Evolutionary conservation across 2,329 filamentous ascomycete genomes (phyloP).

Genomic region (Aureobasidium lini): DNA sequence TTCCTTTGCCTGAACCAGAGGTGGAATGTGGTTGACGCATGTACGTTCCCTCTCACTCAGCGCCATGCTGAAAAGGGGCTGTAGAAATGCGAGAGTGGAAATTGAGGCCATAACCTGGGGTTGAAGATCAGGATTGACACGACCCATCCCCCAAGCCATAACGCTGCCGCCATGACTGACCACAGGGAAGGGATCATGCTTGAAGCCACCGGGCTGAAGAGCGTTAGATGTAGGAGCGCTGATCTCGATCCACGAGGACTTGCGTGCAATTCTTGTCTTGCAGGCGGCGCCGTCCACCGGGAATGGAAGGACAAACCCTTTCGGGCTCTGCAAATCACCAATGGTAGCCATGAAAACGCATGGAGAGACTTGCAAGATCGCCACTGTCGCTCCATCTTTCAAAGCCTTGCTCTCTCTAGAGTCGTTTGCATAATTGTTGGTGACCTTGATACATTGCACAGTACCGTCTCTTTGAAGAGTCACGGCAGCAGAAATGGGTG

Average conservation of each 20-base stretch:
- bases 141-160: neutral
- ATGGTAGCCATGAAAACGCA: neutral
- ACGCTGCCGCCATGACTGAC: constrained; percentile 13
- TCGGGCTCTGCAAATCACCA: neutral
- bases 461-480: neutral
- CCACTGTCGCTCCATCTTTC: neutral
- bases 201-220: constrained; percentile 18
- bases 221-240: constrained; percentile 19
- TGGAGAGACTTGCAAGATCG: neutral
- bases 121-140: constrained; percentile 1
- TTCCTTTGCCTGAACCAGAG: constrained; percentile 12
- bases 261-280: constrained; percentile 25
- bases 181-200: constrained; percentile 21
- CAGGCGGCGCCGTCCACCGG: constrained; percentile 18
- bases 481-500: neutral
- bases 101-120: neutral
- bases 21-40: constrained; percentile 16
- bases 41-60: neutral
- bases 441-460: neutral
- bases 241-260: constrained; percentile 27
- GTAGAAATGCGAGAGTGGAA: constrained; percentile 7
- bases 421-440: neutral
- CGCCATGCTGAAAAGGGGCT: neutral
- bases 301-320: constrained; percentile 15
- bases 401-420: neutral